Evolutionary conservation across 1,139 yeast genomes (phyloP).

Genomic region (Protomyces pachydermus): DNA sequence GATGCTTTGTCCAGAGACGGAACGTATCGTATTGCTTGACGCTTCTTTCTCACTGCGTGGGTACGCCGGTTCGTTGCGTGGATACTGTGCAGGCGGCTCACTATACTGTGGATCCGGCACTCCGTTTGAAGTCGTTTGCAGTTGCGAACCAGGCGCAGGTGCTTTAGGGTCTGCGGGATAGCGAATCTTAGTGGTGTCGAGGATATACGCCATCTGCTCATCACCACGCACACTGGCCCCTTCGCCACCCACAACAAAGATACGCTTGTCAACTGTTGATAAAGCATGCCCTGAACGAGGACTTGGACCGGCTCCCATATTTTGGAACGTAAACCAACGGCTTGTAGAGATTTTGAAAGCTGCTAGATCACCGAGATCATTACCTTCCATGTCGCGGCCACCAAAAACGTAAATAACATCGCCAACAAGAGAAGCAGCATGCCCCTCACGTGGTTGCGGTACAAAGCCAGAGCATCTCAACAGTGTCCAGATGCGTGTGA

Average conservation of each 20-base stretch:
- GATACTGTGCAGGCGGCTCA: neutral
- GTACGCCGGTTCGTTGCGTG: neutral
- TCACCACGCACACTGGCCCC: slow-evolving; percentile 34
- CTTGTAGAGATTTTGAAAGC: slow-evolving; percentile 71
- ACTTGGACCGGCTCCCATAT: slow-evolving; percentile 61
- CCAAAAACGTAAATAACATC: slow-evolving; percentile 83
- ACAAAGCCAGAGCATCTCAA: slow-evolving; percentile 52
- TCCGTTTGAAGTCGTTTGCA: neutral
- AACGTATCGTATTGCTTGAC: slow-evolving; percentile 4
- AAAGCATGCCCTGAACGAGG: slow-evolving; percentile 93
- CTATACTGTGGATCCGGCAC: neutral
- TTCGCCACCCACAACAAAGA: slow-evolving; percentile 82
- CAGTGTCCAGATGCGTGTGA: slow-evolving; percentile 57
- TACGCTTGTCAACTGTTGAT: slow-evolving; percentile 65
- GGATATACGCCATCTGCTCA: slow-evolving; percentile 40
- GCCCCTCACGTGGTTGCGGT: slow-evolving; percentile 90
- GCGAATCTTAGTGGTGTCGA: slow-evolving; percentile 40
- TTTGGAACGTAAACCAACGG: slow-evolving; percentile 66
- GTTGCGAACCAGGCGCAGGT: neutral
- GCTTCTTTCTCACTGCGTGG: neutral
- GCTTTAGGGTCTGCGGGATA: slow-evolving; percentile 32
- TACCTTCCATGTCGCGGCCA: slow-evolving; percentile 77
- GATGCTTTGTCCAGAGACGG: slow-evolving; percentile 22
- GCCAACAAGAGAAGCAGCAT: slow-evolving; percentile 73
- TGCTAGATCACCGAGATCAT: slow-evolving; percentile 60